A percentile compares a stretch with the other conserved stretches of the same genome.
phyloP scores from a whole-genome alignment of 2,329 filamentous ascomycete genomes.

The Pseudopithomyces maydicus region DNA sequence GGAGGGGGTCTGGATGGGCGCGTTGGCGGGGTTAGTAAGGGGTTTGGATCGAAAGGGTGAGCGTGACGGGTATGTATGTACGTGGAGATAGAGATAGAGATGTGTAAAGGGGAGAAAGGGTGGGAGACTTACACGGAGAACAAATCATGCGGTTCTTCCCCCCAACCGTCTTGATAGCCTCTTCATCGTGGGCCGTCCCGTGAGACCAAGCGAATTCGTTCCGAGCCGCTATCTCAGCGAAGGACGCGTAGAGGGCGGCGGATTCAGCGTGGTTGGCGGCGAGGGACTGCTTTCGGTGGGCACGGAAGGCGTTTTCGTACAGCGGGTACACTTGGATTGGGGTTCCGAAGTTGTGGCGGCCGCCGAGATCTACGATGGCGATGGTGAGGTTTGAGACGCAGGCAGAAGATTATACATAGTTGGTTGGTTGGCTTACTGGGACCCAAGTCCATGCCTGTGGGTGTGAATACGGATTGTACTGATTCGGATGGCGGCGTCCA shows the following conservation, averaged over 20 bases:
- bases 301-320: constrained; percentile 68
- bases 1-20: constrained; percentile 62
- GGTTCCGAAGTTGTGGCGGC: constrained; percentile 62
- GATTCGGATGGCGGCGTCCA: constrained; percentile 60
- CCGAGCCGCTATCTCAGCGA: constrained; percentile 60
- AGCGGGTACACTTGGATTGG: constrained; percentile 72
- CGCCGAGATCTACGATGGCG: constrained; percentile 56
- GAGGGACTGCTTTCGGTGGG: constrained; percentile 59
- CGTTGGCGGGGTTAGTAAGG: background rate
- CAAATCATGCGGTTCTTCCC: constrained; percentile 71
- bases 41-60: too few relatives aligned
- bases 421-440: constrained; percentile 45
- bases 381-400: constrained; percentile 19
- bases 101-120: too few relatives aligned
- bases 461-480: constrained; percentile 56
- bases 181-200: constrained; percentile 53
- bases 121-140: constrained; percentile 61
- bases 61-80: too few relatives aligned
- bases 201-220: constrained; percentile 65
- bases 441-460: constrained; percentile 54
- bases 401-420: too few relatives aligned
- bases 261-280: constrained; percentile 64
- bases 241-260: constrained; percentile 63
- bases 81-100: too few relatives aligned
- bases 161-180: constrained; percentile 59